Evolutionary conservation across 2,329 filamentous ascomycete genomes (phyloP).

Genomic region (Neopestalotiopsis sp.): DNA sequence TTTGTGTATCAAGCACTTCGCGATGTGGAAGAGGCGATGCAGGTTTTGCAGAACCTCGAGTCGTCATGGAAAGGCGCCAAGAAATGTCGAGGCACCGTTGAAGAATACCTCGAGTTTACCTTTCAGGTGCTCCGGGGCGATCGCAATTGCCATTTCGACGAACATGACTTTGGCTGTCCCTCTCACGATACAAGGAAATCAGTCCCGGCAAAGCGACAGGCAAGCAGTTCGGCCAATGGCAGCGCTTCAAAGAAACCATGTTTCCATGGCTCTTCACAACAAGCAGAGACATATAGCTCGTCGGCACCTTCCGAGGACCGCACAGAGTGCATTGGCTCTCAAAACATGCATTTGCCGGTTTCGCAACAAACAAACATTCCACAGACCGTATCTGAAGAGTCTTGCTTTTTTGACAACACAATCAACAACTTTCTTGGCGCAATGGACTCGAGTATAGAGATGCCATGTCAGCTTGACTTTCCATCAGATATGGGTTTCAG

Average conservation of each 20-base stretch:
- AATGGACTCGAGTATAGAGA: slow-evolving; percentile 3
- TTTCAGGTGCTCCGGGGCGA: slow-evolving; percentile 1
- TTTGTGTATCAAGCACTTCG: slow-evolving; percentile 9
- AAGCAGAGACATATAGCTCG: not conserved
- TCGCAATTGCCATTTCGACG: slow-evolving; percentile 1
- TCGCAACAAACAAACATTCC: not conserved
- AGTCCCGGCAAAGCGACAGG: not conserved
- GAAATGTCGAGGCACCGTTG: slow-evolving; percentile 6
- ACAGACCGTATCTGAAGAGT: not conserved
- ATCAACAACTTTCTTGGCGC: slow-evolving; percentile 7
- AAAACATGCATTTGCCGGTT: not conserved
- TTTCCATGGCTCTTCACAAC: not conserved
- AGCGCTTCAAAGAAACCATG: not conserved
- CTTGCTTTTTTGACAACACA: slow-evolving; percentile 2
- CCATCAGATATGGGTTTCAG: not conserved
- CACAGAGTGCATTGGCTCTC: not conserved
- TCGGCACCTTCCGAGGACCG: not conserved
- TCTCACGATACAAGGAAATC: not conserved
- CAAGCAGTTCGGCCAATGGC: not conserved
- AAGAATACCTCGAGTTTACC: slow-evolving; percentile 16
- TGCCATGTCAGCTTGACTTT: not conserved
- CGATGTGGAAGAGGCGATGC: slow-evolving; percentile 9
- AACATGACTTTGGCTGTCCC: not conserved
- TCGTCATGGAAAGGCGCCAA: slow-evolving; percentile 9
- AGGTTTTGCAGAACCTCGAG: slow-evolving; percentile 1